Conservation (phyloP, 129 eudicot genomes). For the Pulicaria dysenterica region DNA sequence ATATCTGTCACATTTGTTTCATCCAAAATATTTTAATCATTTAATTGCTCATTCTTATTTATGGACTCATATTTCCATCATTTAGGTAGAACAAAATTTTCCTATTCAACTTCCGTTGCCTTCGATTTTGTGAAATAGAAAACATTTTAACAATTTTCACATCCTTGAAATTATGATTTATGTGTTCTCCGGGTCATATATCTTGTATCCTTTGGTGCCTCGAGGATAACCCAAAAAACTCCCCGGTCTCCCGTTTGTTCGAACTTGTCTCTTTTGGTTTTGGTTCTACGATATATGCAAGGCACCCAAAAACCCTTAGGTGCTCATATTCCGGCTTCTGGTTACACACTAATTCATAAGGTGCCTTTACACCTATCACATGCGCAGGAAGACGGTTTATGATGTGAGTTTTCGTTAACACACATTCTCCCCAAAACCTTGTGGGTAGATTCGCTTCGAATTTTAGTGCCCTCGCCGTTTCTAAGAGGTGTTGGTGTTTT, state of each 20-base stretch:
- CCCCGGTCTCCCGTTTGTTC: not conserved
- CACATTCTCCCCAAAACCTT: not conserved
- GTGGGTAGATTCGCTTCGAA: not conserved
- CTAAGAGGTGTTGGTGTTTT: not conserved
- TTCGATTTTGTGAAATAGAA: not conserved
- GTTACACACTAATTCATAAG: constrained; percentile 3
- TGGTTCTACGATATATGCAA: not conserved
- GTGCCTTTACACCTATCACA: not conserved
- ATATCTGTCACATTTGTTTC: too few species aligned
- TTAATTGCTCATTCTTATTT: too few species aligned
- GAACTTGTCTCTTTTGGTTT: too few species aligned
- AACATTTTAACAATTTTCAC: too few species aligned
- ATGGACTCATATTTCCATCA: too few species aligned
- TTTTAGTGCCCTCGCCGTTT: not conserved
- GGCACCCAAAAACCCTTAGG: not conserved
- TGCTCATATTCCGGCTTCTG: not conserved
- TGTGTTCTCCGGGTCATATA: too few species aligned
- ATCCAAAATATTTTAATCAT: too few species aligned
- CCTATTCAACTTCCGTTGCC: too few species aligned
- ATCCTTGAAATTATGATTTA: too few species aligned
- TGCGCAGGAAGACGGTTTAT: not conserved
- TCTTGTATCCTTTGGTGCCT: not conserved
- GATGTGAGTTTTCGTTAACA: too few species aligned
- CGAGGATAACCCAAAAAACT: not conserved
- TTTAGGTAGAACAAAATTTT: too few species aligned